phyloP scores from a whole-genome alignment of 768 basidiomycete species.

The Leccinellum rugosiceps region DNA sequence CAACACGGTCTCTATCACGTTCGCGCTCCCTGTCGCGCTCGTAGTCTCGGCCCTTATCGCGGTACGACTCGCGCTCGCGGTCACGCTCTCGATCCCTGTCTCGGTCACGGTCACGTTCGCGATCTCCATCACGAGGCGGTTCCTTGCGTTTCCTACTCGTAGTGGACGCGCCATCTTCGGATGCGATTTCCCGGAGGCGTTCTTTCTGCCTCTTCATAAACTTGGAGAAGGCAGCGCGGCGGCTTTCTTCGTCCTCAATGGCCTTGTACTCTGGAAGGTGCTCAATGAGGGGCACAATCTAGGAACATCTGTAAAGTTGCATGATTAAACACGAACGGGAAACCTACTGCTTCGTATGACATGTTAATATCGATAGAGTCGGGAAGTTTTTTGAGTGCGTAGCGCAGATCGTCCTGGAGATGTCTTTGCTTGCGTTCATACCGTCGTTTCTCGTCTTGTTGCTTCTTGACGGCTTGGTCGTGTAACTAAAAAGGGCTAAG shows the following conservation, averaged over 20 bases:
- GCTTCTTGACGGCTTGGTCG: constrained; percentile 65
- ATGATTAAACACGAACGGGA: background rate
- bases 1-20: constrained; percentile 37
- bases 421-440: constrained; percentile 82
- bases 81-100: constrained; percentile 24
- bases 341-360: constrained; percentile 75
- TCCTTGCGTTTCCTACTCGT: constrained; percentile 82
- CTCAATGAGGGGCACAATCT: constrained; percentile 76
- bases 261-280: constrained; percentile 84
- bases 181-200: constrained; percentile 69
- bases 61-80: constrained; percentile 26
- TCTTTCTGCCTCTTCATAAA: constrained; percentile 93
- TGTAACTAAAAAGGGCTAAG: constrained; percentile 52
- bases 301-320: background rate
- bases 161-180: constrained; percentile 79
- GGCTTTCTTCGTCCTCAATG: constrained; percentile 81
- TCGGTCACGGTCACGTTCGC: constrained; percentile 39
- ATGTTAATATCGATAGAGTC: constrained; percentile 75
- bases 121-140: constrained; percentile 49
- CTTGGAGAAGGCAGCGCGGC: constrained; percentile 80
- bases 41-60: constrained; percentile 33
- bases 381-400: constrained; percentile 87
- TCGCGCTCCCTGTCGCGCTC: constrained; percentile 42
- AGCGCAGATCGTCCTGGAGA: constrained; percentile 91
- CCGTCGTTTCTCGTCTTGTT: constrained; percentile 84